A percentile compares a stretch with the other conserved stretches of the same genome.
Conservation (phyloP, 2,329 filamentous ascomycete genomes). For the Cercospora sp. region DNA sequence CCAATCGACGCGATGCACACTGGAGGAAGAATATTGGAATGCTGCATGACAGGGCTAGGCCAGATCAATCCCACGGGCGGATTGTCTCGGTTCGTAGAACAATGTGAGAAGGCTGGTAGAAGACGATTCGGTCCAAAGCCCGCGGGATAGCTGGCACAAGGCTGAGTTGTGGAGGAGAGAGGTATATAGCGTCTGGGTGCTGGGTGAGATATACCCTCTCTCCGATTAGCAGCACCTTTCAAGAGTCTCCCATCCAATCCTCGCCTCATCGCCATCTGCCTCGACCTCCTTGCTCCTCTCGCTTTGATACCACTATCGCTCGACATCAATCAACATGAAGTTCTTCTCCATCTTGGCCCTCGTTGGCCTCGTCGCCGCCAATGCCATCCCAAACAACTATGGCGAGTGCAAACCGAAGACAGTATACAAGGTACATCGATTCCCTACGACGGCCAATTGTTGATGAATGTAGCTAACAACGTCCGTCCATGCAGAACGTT, state of each 20-base stretch:
- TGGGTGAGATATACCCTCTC: neutral
- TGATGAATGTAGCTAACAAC: neutral
- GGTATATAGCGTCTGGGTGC: neutral
- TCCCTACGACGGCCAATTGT: neutral
- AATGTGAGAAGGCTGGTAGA: neutral
- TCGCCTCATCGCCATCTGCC: neutral
- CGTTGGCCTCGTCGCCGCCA: constrained; percentile 10
- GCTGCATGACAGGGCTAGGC: neutral
- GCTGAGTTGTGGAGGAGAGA: neutral
- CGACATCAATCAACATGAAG: constrained; percentile 2
- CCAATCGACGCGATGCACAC: neutral
- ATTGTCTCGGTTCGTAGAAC: neutral
- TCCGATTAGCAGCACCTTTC: neutral
- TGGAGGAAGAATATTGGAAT: neutral
- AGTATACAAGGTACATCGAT: constrained; percentile 2
- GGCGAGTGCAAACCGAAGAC: constrained; percentile 9
- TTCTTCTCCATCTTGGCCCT: constrained; percentile 7
- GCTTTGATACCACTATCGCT: neutral
- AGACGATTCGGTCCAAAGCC: neutral
- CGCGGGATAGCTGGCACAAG: neutral
- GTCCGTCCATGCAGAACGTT: neutral
- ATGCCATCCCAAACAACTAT: constrained; percentile 9
- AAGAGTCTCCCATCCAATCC: neutral
- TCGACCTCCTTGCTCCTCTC: neutral
- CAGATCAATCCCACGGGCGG: neutral